Percentiles rank a stretch among this genome's conserved stretches.
Conservation (phyloP, 768 basidiomycete genomes). For the Leccinum subgranulosum region DNA sequence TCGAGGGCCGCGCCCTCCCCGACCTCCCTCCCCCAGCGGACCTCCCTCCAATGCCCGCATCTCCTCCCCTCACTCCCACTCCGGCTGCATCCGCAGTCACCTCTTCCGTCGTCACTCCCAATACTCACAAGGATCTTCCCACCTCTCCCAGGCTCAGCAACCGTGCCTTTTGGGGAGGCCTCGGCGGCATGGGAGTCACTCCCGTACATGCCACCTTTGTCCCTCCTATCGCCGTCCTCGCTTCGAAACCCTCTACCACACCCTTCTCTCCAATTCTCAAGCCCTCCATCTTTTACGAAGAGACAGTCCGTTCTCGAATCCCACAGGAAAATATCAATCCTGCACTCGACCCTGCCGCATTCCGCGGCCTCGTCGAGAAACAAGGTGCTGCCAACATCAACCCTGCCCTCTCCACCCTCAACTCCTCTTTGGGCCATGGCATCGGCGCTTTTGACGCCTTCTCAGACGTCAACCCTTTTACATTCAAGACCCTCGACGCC, state of each 20-base stretch:
- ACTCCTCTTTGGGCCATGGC: conserved; percentile 21
- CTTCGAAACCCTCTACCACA: conserved; percentile 20
- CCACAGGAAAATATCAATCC: conserved; percentile 28
- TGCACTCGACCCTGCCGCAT: conserved; percentile 18
- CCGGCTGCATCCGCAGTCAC: conserved; percentile 15
- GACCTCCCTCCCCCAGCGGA: conserved; percentile 46
- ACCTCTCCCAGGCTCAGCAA: conserved; percentile 52
- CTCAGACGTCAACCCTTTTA: conserved; percentile 78
- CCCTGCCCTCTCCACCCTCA: conserved; percentile 29
- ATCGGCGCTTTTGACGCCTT: conserved; percentile 68
- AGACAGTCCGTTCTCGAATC: conserved; percentile 22
- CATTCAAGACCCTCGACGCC: conserved; percentile 81
- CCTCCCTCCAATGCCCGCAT: conserved; percentile 34
- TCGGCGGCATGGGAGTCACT: conserved; percentile 65
- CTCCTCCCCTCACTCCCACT: conserved; percentile 37
- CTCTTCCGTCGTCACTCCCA: conserved; percentile 51
- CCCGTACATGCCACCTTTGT: conserved; percentile 83
- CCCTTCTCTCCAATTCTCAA: conserved; percentile 22
- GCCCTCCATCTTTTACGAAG: conserved; percentile 31
- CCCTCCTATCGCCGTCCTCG: conserved; percentile 54
- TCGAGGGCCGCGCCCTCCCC: conserved; percentile 57
- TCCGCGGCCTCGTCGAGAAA: conserved; percentile 29
- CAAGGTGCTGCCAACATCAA: conserved; percentile 30
- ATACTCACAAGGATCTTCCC: conserved; percentile 76
- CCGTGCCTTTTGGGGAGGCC: conserved; percentile 80